Base-by-base conservation (phyloP, 2,329 filamentous ascomycete genomes). In the Aspergillus carbonarius region DNA sequence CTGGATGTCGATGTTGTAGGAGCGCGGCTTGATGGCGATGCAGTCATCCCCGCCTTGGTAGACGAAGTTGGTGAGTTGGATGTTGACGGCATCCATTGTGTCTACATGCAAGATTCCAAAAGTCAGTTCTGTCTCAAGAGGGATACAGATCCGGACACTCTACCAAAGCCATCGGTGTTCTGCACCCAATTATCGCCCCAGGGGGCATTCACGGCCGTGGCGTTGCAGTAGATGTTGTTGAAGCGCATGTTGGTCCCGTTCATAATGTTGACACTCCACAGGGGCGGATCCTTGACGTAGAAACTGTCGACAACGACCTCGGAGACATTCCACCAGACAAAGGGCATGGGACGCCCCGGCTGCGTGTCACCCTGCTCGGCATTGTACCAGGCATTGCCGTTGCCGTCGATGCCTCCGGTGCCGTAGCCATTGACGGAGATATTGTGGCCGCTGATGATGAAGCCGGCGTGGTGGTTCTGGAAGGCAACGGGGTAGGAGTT, bases 1-100 rank as follows among this genome's bases (percentile, higher is more conserved):
- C 57, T 82, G 79, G 57, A 81, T 72, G 35, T 76, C 72, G 60
- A 83, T 79, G 65, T 88, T 85, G 72, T 85, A 81, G 58, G 85
- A 86, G 72, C 88, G 80, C 42, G 82, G 79, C 73, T 89, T 91
- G 60, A 81, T 78, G 40, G 82, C 82, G 25, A 86, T 81, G 72
- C 88, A 91, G 57, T 83, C 75, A 68, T 82, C 88, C 66, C 86
- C 82, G 9, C 83, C 83, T 71, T 83, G 81, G 63, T 83, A 85
- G 5, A 75, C 70, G 53, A 85, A 79, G 58, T 83, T 82, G 4
- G 72, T 79, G 5, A 85, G 73, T 6, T 68, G 70, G 48, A 85
- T 72, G 60, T 85, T 82, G 8, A 72, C 63, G 1, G 76, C 76
- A 61, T 85, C 82, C 82, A 85, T 84, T 0, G 83, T 85, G 62